phyloP scores from a whole-genome alignment of 352 stramenopile species.

The Saprolegnia diclina region DNA sequence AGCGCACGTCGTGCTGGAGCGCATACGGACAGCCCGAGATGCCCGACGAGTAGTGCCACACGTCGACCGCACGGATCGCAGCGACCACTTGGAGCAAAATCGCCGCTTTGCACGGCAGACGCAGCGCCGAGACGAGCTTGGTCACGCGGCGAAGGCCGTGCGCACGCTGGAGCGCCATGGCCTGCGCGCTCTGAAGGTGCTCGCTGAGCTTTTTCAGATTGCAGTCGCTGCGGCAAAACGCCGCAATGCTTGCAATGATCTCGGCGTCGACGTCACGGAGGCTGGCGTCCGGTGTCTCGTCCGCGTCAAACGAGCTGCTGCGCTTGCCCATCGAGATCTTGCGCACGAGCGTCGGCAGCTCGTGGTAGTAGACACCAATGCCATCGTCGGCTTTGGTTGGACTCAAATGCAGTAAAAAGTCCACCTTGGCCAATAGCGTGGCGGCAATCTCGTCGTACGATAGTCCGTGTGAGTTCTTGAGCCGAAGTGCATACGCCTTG shows the following conservation, averaged over 20 bases:
- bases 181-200: background rate
- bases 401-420: constrained; percentile 2
- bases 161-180: constrained; percentile 7
- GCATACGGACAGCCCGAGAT: constrained; percentile 13
- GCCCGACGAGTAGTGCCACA: constrained; percentile 22
- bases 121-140: background rate
- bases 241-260: background rate
- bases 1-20: constrained; percentile 2
- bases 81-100: constrained; percentile 13
- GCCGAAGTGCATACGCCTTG: constrained; percentile 10
- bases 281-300: background rate
- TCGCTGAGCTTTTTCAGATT: constrained; percentile 18
- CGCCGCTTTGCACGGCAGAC: constrained; percentile 7
- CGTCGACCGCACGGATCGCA: background rate
- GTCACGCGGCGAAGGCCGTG: constrained; percentile 13
- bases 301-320: constrained; percentile 14
- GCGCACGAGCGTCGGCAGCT: constrained; percentile 17
- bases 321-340: constrained; percentile 24
- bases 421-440: constrained; percentile 11
- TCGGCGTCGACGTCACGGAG: constrained; percentile 5
- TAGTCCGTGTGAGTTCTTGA: background rate
- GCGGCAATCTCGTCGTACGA: constrained; percentile 17
- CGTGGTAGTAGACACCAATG: constrained; percentile 14
- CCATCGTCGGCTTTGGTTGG: constrained; percentile 18
- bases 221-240: constrained; percentile 15